Conservation (phyloP, 2,329 filamentous ascomycete species). For the Ceratocystis cubensis region DNA sequence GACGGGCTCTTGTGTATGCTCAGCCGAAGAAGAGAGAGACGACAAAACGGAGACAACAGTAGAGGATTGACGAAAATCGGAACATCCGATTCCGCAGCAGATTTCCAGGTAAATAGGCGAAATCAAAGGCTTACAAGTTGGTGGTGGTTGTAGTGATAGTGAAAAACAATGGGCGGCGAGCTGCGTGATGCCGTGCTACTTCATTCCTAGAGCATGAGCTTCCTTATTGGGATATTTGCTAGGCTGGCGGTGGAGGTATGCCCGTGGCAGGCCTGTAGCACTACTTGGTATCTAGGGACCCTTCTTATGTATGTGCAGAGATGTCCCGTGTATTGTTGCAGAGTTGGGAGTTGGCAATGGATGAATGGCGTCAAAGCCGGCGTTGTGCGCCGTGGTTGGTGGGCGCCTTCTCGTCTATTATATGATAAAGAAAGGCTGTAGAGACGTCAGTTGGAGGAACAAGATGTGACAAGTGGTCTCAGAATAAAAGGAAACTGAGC, state of each 20-base stretch:
- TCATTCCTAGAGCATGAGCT: slow-evolving; percentile 4
- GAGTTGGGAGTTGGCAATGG: neutral
- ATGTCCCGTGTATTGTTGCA: too few relatives aligned
- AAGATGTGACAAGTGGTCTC: neutral
- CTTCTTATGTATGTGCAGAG: too few relatives aligned
- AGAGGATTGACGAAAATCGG: neutral
- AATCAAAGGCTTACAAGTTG: slow-evolving; percentile 2
- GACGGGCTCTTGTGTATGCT: neutral
- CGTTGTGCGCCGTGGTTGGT: neutral
- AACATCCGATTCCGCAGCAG: neutral
- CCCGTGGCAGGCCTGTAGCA: neutral
- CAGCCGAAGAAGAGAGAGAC: neutral
- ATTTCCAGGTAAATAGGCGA: slow-evolving; percentile 4
- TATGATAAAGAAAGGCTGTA: neutral
- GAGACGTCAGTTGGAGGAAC: neutral
- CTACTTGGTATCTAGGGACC: too few relatives aligned
- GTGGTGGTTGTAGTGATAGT: neutral
- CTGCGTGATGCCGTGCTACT: slow-evolving; percentile 9
- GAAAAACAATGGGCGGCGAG: neutral
- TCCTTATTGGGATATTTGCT: slow-evolving; percentile 2
- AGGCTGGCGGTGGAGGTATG: neutral
- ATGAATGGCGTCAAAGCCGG: slow-evolving; percentile 1
- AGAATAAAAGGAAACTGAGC: neutral
- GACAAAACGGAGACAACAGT: neutral
- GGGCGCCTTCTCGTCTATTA: slow-evolving; percentile 3